These are phyloP conservation scores for Gymnopilus dilepis DNA, from an alignment of 768 basidiomycete genomes.

Conservation along the genomic window DNA sequence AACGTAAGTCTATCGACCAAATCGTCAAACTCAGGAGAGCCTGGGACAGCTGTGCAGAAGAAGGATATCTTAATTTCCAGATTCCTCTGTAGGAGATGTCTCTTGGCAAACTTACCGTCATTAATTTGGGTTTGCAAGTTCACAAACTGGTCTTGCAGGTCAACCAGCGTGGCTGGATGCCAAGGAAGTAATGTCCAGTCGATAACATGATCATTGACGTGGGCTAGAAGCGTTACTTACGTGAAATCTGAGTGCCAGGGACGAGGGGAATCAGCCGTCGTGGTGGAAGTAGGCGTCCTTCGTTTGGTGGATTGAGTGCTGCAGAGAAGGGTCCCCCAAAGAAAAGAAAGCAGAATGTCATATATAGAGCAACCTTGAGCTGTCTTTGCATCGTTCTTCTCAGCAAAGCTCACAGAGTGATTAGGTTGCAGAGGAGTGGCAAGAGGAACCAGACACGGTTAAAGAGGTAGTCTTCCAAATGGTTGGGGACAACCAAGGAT, in stretches of 20 bases:
- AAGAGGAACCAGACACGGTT: background rate
- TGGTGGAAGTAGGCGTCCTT: background rate
- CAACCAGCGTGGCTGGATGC: constrained; percentile 24
- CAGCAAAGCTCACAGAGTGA: no score
- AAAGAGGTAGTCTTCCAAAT: no score
- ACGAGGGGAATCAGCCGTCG: constrained; percentile 19
- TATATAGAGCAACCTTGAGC: constrained; percentile 8
- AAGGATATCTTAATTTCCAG: background rate
- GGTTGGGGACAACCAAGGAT: no score
- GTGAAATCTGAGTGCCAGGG: constrained; percentile 16
- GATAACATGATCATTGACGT: background rate
- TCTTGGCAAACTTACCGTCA: constrained; percentile 17
- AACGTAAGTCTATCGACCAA: constrained; percentile 8
- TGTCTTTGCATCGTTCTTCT: constrained; percentile 16
- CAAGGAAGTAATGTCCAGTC: background rate
- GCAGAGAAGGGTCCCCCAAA: constrained; percentile 8
- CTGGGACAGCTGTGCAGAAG: constrained; percentile 12
- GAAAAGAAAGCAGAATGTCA: constrained; percentile 8
- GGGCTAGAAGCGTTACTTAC: constrained; percentile 10
- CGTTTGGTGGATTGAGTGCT: constrained; percentile 2
- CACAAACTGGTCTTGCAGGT: constrained; percentile 27
- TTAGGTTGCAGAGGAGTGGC: background rate
- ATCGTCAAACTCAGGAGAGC: constrained; percentile 6
- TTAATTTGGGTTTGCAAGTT: constrained; percentile 24
- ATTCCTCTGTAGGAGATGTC: background rate